Conservation (phyloP, 2,329 filamentous ascomycete genomes). For the Arthrobotrys entomopaga region DNA sequence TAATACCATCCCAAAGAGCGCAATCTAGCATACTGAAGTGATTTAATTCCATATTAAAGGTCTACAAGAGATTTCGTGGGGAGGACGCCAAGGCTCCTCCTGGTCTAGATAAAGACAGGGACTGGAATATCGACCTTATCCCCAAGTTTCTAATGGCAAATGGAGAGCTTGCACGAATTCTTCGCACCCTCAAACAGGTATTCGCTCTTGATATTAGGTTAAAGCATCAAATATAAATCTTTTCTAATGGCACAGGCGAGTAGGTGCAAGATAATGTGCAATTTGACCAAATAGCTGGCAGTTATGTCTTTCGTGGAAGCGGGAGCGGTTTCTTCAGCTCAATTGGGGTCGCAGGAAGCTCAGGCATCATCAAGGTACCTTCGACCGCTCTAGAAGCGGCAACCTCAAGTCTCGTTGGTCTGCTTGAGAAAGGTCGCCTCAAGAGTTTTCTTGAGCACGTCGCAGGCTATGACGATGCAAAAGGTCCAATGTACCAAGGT, state of each 20-base stretch:
- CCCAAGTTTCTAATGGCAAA: conserved; percentile 99
- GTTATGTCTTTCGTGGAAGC: conserved; percentile 90
- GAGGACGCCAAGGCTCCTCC: conserved; percentile 34
- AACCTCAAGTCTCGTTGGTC: conserved; percentile 91
- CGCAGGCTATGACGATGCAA: conserved; percentile 56
- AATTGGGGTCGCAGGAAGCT: not conserved
- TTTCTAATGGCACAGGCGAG: not conserved
- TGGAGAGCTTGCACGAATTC: conserved; percentile 96
- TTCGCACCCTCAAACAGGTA: conserved; percentile 90
- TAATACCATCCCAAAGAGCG: not conserved
- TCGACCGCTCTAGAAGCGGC: conserved; percentile 91
- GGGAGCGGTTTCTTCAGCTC: conserved; percentile 63
- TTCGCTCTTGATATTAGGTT: not conserved
- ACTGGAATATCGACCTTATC: conserved; percentile 97
- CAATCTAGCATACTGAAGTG: not conserved
- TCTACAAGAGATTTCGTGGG: conserved; percentile 40
- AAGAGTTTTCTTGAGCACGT: conserved; percentile 72
- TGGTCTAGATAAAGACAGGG: conserved; percentile 48
- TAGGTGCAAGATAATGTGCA: conserved; percentile 56
- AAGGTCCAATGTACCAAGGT: conserved; percentile 45
- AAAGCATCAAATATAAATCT: too few species aligned
- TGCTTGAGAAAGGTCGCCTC: conserved; percentile 97
- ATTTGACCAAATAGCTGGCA: conserved; percentile 73
- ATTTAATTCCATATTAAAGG: conserved; percentile 48
- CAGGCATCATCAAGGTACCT: conserved; percentile 76